Evolutionary conservation across 352 stramenopile species (phyloP), one percentile per base, ranked within the genome.

Genomic region (Pythium folliculosum): DNA sequence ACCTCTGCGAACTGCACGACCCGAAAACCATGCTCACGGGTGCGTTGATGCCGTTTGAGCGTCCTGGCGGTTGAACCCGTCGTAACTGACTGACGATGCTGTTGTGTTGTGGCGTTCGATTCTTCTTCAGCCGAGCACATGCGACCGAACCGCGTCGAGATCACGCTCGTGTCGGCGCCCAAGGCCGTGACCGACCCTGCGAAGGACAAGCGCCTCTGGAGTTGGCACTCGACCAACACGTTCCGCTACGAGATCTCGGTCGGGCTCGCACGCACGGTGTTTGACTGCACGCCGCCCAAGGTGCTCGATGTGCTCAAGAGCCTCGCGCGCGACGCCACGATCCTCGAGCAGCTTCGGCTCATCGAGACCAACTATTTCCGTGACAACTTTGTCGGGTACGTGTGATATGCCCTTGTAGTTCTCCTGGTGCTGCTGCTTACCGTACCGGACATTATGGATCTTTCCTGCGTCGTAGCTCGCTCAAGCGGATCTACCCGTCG

Each of bases 181-280:
- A 67, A 59, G 35, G 61, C 63, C n/a, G 56, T 70, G n/a, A 69
- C 58, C 6, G 49, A 60, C 12, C 59, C 67, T 4, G 52, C 55
- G 48, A 69, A 71, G 45, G 40, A 74, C 52, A 70, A 71, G 37
- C 61, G 60, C 16, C 57, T 58, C 14, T 63, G 71, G 58, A 58
- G 71, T 37, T 56, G 63, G 49, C 69, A 76, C 66, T 73, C 72
- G 21, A 75, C 71, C 48, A 71, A 77, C 27, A 50, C 63, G 25
- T 93, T 90, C 69, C 77, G 72, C 13, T 93, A 91, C 65, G 79
- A 89, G 63, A 88, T 93, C 53, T 83, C 78, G 17, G 71, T 91
- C 30, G 85, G 85, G 10, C 65, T 71, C 38, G 76, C 63, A 23
- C 77, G 80, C 13, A 76, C 84, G 40, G 77, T 78, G 53, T 93